Evolutionary conservation across 2,329 filamentous ascomycete species (phyloP).

Genomic region (Camillea tinctor): DNA sequence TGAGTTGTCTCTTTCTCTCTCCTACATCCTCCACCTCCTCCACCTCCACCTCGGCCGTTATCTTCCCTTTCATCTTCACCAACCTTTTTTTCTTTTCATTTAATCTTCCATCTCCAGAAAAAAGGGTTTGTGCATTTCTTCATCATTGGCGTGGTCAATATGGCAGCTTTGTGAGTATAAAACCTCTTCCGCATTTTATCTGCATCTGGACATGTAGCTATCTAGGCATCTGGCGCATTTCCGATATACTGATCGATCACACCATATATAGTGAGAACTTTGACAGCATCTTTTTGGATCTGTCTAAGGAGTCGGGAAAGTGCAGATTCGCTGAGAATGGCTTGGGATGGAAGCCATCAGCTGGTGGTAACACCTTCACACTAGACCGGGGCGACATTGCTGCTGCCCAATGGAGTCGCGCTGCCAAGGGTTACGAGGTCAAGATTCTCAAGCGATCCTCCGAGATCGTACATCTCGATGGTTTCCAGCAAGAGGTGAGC

Average conservation of each 20-base stretch:
- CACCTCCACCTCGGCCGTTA: neutral
- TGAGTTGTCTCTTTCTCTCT: neutral
- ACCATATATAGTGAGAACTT: constrained; percentile 74
- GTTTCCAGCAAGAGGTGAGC: constrained; percentile 74
- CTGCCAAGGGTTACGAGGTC: constrained; percentile 87
- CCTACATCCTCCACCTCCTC: neutral
- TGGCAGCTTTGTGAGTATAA: constrained; percentile 31
- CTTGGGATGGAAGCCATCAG: constrained; percentile 89
- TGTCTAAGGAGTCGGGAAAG: constrained; percentile 88
- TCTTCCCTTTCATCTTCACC: constrained; percentile 1
- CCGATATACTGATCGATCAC: constrained; percentile 8
- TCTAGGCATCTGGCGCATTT: no score
- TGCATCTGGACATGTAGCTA: no score
- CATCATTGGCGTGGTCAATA: constrained; percentile 13
- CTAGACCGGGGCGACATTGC: constrained; percentile 84
- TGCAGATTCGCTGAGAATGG: constrained; percentile 94
- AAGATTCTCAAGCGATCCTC: constrained; percentile 85
- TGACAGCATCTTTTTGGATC: constrained; percentile 93
- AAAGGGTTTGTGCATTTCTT: constrained; percentile 2
- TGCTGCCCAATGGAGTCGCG: constrained; percentile 90
- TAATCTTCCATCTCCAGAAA: neutral
- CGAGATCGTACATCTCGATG: constrained; percentile 88
- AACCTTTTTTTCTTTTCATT: neutral
- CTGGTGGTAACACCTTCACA: constrained; percentile 88
- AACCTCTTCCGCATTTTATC: neutral